Conservation (phyloP, 495 filamentous ascomycete species). For the Aspergillus carlsbadensis region DNA sequence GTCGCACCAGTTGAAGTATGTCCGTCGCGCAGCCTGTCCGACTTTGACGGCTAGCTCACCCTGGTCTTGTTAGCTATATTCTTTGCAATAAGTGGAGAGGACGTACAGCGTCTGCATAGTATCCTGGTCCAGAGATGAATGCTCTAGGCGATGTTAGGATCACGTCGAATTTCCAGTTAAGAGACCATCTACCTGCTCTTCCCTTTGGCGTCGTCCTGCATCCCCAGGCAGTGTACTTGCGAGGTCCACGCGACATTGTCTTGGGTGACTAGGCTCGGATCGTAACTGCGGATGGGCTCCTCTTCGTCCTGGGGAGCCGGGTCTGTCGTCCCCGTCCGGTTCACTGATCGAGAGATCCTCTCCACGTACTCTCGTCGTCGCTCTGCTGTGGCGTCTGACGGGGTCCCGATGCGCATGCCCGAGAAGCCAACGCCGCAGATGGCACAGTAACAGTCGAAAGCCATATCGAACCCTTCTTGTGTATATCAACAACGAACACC, state of each 20-base stretch:
- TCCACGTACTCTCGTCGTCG: slow-evolving; percentile 21
- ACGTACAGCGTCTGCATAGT: slow-evolving; percentile 23
- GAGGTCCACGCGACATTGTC: slow-evolving; percentile 21
- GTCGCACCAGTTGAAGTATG: slow-evolving; percentile 20
- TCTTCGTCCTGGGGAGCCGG: slow-evolving; percentile 7
- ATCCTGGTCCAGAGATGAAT: slow-evolving; percentile 22
- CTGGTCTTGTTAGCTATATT: slow-evolving; percentile 9
- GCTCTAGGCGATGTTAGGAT: slow-evolving; percentile 11
- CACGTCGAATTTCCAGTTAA: too few species aligned
- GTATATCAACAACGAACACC: neutral
- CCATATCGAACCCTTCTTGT: slow-evolving; percentile 8
- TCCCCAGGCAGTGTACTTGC: slow-evolving; percentile 20
- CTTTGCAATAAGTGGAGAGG: neutral
- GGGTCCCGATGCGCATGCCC: slow-evolving; percentile 20
- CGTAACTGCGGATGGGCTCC: slow-evolving; percentile 21
- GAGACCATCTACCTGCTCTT: slow-evolving; percentile 9
- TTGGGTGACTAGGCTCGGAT: slow-evolving; percentile 20
- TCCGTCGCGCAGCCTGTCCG: slow-evolving; percentile 1
- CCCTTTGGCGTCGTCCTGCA: slow-evolving; percentile 2
- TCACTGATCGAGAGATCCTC: slow-evolving; percentile 18
- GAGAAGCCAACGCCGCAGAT: slow-evolving; percentile 25
- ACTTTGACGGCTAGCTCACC: slow-evolving; percentile 22
- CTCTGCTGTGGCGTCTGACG: slow-evolving; percentile 18
- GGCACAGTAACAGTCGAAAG: slow-evolving; percentile 26
- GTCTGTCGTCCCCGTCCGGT: slow-evolving; percentile 8